Conservation (phyloP, 441 rosid species). For the Adansonia madagascariensis region DNA sequence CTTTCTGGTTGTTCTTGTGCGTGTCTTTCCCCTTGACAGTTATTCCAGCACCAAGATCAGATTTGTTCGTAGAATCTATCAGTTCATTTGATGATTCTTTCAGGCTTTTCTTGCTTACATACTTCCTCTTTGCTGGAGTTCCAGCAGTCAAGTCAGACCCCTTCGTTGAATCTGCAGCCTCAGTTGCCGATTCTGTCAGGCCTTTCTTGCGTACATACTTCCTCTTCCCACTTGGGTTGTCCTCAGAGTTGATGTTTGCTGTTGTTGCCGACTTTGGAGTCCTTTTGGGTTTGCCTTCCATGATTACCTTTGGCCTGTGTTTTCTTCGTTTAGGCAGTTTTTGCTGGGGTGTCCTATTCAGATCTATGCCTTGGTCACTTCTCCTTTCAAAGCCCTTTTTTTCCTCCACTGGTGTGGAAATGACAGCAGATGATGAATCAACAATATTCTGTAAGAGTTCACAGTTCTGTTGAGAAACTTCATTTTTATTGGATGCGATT, state of each 20-base stretch:
- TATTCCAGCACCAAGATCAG: conserved; percentile 34
- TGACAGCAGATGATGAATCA: conserved; percentile 48
- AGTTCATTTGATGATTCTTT: conserved; percentile 52
- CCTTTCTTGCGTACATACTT: conserved; percentile 60
- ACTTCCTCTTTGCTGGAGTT: conserved; percentile 57
- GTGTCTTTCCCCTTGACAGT: conserved; percentile 57
- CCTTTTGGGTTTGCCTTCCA: conserved; percentile 68
- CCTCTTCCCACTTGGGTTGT: conserved; percentile 56
- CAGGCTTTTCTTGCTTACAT: conserved; percentile 49
- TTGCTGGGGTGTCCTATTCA: conserved; percentile 77
- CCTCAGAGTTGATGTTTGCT: conserved; percentile 33
- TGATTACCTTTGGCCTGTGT: conserved; percentile 83
- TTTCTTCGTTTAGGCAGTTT: conserved; percentile 71
- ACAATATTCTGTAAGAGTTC: conserved; percentile 46
- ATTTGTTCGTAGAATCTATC: conserved; percentile 31
- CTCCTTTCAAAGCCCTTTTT: conserved; percentile 38
- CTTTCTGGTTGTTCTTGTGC: conserved; percentile 48
- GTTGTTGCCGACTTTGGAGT: conserved; percentile 49
- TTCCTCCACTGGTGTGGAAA: conserved; percentile 41
- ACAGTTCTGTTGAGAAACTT: conserved; percentile 31
- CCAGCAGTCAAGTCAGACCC: conserved; percentile 34
- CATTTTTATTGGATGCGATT: conserved; percentile 28
- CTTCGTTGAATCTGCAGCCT: conserved; percentile 37
- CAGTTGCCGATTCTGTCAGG: conserved; percentile 47
- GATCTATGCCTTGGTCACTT: conserved; percentile 54